phyloP scores from a whole-genome alignment of 2,329 filamentous ascomycete genomes.

The Talaromyces sp. region DNA sequence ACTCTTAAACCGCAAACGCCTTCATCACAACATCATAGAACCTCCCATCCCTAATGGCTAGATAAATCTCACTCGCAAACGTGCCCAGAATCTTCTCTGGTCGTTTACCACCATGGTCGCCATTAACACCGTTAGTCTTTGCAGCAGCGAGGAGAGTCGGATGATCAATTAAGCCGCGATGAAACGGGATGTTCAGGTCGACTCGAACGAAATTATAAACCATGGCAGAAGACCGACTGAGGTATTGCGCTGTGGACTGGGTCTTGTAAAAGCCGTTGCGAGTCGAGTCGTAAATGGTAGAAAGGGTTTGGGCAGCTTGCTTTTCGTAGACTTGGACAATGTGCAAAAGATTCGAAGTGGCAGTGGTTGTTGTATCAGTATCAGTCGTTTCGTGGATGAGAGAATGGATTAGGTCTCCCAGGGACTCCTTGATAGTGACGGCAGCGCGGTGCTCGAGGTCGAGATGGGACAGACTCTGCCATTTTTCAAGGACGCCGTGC shows the following conservation, averaged over 20 bases:
- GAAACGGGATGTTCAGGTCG: constrained; percentile 27
- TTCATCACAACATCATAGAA: constrained; percentile 10
- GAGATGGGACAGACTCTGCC: constrained; percentile 10
- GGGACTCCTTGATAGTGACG: constrained; percentile 7
- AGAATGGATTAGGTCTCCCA: constrained; percentile 7
- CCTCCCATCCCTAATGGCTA: constrained; percentile 17
- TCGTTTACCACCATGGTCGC: background rate
- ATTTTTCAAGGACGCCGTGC: constrained; percentile 7
- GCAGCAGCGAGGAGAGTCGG: constrained; percentile 12
- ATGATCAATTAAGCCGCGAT: constrained; percentile 26
- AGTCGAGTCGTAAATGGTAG: constrained; percentile 10
- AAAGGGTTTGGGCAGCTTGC: constrained; percentile 2
- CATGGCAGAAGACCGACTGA: constrained; percentile 24
- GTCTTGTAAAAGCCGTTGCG: constrained; percentile 13
- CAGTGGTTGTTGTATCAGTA: background rate
- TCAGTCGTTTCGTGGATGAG: constrained; percentile 1
- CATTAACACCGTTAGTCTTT: background rate
- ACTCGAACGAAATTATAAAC: constrained; percentile 33
- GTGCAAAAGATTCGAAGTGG: background rate
- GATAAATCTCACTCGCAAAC: constrained; percentile 20
- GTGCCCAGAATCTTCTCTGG: constrained; percentile 18
- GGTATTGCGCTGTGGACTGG: constrained; percentile 15
- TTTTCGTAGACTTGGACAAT: constrained; percentile 6
- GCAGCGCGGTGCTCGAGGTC: constrained; percentile 8
- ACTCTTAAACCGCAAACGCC: background rate